phyloP scores from a whole-genome alignment of 306 rosid species.

The Bauhinia variegata region DNA sequence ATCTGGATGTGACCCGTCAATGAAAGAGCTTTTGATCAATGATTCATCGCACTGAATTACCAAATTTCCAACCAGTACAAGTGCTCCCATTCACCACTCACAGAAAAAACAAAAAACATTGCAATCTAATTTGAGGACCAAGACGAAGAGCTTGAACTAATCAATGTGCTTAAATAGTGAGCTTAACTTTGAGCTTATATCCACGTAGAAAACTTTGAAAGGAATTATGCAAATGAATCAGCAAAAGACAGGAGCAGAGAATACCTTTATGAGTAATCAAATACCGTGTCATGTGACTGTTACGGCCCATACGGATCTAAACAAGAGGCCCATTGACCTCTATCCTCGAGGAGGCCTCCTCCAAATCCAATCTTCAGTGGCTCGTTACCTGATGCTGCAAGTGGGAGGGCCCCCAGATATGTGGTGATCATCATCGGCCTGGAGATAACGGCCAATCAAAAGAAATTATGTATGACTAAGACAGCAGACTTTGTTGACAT shows the following conservation, averaged over 20 bases:
- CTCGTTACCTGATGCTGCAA: no score
- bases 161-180: no score
- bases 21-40: conserved; percentile 38
- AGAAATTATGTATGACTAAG: conserved; percentile 44
- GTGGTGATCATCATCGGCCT: conserved; percentile 57
- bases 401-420: conserved; percentile 67
- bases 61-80: conserved; percentile 32
- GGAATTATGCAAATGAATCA: conserved; percentile 39
- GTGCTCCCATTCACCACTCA: conserved; percentile 29
- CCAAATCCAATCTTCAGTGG: no score
- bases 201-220: conserved; percentile 11
- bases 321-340: conserved; percentile 56
- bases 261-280: conserved; percentile 48
- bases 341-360: conserved; percentile 51
- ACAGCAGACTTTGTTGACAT: conserved; percentile 36
- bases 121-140: conserved; percentile 38
- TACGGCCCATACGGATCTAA: conserved; percentile 60
- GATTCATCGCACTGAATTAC: conserved; percentile 34
- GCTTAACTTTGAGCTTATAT: conserved; percentile 19
- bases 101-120: no score
- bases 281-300: conserved; percentile 48
- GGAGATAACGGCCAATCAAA: conserved; percentile 48
- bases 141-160: conserved; percentile 17
- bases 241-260: conserved; percentile 39
- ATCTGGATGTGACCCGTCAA: conserved; percentile 44